These are phyloP conservation scores for Cyberlindnera subsufficiens DNA, from an alignment of 805 yeast genomes.

Conservation along the genomic window DNA sequence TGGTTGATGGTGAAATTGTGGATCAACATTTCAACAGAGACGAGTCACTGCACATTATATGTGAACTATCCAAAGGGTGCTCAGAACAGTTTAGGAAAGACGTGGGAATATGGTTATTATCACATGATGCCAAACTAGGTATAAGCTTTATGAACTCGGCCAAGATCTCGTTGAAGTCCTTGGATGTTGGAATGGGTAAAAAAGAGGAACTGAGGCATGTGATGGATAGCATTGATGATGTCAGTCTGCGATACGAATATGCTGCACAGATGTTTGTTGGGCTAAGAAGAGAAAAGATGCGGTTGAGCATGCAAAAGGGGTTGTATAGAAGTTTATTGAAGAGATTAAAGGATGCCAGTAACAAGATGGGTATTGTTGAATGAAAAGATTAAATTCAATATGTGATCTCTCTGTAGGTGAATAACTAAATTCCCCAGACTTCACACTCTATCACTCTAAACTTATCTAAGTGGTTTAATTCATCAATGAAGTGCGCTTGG, in stretches of 20 bases:
- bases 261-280: slow-evolving; percentile 16
- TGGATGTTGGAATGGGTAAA: slow-evolving; percentile 8
- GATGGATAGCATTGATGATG: slow-evolving; percentile 14
- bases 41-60: slow-evolving; percentile 10
- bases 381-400: background rate
- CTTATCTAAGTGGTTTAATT: background rate
- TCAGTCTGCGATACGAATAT: slow-evolving; percentile 14
- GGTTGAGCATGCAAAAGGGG: slow-evolving; percentile 9
- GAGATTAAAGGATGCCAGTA: background rate
- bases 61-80: slow-evolving; percentile 6
- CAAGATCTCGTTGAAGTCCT: slow-evolving; percentile 6
- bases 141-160: slow-evolving; percentile 17
- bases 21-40: slow-evolving; percentile 5
- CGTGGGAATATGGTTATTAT: slow-evolving; percentile 17
- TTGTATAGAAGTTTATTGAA: slow-evolving; percentile 12
- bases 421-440: too few relatives aligned
- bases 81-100: slow-evolving; percentile 11
- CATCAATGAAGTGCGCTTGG: background rate
- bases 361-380: background rate
- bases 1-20: slow-evolving; percentile 12
- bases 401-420: too few relatives aligned
- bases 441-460: too few relatives aligned
- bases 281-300: slow-evolving; percentile 16
- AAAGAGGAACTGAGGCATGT: slow-evolving; percentile 14
- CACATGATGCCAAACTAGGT: slow-evolving; percentile 16